Percentiles rank a stretch among this genome's conserved stretches.
These are phyloP conservation scores for Ceratobasidium sp. DNA, from an alignment of 1,284 basidiomycete species.

Conservation along the genomic window DNA sequence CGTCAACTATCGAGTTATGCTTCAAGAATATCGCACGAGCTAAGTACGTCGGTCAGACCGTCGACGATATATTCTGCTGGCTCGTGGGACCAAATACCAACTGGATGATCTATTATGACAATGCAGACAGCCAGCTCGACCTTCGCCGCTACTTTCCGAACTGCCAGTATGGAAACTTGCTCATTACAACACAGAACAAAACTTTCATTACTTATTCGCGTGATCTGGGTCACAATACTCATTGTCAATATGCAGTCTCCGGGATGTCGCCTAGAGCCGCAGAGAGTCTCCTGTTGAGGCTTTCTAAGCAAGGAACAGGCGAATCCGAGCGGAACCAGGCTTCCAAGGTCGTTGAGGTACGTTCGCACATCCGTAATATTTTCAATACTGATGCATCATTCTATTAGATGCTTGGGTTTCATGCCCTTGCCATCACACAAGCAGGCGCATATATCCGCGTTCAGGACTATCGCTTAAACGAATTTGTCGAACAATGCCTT, in stretches of 20 bases:
- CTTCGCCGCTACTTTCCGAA: slow-evolving; percentile 20
- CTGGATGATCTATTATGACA: slow-evolving; percentile 20
- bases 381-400: background rate
- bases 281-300: background rate
- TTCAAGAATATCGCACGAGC: slow-evolving; percentile 7
- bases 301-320: background rate
- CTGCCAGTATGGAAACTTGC: slow-evolving; percentile 27
- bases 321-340: background rate
- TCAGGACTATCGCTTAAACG: background rate
- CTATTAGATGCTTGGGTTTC: slow-evolving; percentile 9
- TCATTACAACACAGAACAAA: slow-evolving; percentile 40
- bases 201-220: background rate
- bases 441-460: slow-evolving; percentile 23
- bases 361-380: background rate
- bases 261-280: background rate
- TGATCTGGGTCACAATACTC: background rate
- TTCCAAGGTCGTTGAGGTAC: background rate
- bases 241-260: background rate
- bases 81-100: background rate
- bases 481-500: background rate
- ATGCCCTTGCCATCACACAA: slow-evolving; percentile 28
- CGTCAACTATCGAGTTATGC: slow-evolving; percentile 1
- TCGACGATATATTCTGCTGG: slow-evolving; percentile 23
- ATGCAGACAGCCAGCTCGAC: slow-evolving; percentile 13
- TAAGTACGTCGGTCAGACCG: background rate